Base-by-base conservation (phyloP, 768 basidiomycete genomes). In the Boletus coccyginus region DNA sequence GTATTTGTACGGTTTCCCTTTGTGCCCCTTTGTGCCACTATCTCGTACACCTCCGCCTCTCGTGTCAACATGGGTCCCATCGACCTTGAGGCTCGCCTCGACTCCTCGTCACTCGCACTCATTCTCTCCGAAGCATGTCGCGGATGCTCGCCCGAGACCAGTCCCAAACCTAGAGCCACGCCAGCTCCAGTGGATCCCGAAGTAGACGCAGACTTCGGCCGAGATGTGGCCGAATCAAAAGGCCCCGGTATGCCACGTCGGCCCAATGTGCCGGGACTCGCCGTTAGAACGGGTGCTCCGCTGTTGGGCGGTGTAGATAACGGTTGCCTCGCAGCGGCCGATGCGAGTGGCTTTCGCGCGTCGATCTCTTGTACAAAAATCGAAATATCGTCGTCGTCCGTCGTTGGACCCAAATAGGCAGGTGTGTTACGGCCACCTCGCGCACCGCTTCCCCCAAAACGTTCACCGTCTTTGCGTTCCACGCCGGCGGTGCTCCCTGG, bases 331-430 rank as follows among this genome's bases (percentile, higher is more conserved):
- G 63, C 61, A 27, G 52, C 53, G n/a, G 46, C 61, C 7, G 55
- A 65, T 36, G 63, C 62, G 9, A 92, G 74, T 4, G 89, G 88
- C 63, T 84, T 85, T 27, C 87, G 78, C 29, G 81, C 74, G 62
- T 89, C 89, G 48, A 90, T 89, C 46, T 90, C 86, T 64, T 87
- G 85, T 41, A 92, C 86, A 62, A 91, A 92, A 13, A 80, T 75
- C 5, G 88, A 89, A 31, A 92, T 83, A 49, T 90, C 90, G 60
- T 90, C 88, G 61, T 91, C 87, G 58, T 91, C 87, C 7, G 81
- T 81, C 44, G 75, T 73, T 2, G 74, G 70, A 50, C 77, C 76
- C 53, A 84, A 68, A 64, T 75, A 81, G 6, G 79, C 78, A 9
- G 81, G 66, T 3, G 53, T 46, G 19, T 40, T 36, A 31, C 60